These are phyloP conservation scores for Lanmaoa pseudosensibilis DNA, from an alignment of 768 basidiomycete species.

Conservation along the genomic window DNA sequence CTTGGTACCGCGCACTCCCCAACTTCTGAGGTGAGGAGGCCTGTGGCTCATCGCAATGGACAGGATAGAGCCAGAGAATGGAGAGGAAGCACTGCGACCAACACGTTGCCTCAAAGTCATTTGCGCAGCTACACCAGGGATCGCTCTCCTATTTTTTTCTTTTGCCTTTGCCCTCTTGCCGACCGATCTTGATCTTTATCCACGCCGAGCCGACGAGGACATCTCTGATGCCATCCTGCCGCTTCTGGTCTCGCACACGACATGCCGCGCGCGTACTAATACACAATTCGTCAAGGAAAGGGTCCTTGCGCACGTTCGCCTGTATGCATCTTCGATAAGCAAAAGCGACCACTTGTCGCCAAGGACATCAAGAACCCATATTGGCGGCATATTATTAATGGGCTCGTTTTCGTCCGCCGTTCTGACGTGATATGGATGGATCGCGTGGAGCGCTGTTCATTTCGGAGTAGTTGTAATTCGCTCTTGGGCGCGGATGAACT, in stretches of 20 bases:
- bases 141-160: background rate
- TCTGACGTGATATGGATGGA: slow-evolving; percentile 7
- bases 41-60: slow-evolving; percentile 7
- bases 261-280: background rate
- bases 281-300: background rate
- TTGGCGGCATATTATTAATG: slow-evolving; percentile 1
- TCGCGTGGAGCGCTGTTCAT: slow-evolving; percentile 23
- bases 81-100: slow-evolving; percentile 17
- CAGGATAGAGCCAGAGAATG: slow-evolving; percentile 6
- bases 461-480: slow-evolving; percentile 11
- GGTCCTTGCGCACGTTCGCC: slow-evolving; percentile 5
- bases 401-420: slow-evolving; percentile 5
- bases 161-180: background rate
- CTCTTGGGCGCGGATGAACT: background rate
- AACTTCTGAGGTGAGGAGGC: slow-evolving; percentile 10
- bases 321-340: slow-evolving; percentile 11
- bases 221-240: background rate
- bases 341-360: background rate
- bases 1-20: background rate
- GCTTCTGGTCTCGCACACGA: background rate
- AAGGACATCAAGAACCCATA: slow-evolving; percentile 3
- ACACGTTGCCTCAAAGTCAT: slow-evolving; percentile 24
- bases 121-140: slow-evolving; percentile 7
- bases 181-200: slow-evolving; percentile 1
- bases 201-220: slow-evolving; percentile 6